Percentiles rank a stretch among this genome's conserved stretches.
These are phyloP conservation scores for Phytophthora cactorum DNA, from an alignment of 352 stramenopile species.

Conservation along the genomic window DNA sequence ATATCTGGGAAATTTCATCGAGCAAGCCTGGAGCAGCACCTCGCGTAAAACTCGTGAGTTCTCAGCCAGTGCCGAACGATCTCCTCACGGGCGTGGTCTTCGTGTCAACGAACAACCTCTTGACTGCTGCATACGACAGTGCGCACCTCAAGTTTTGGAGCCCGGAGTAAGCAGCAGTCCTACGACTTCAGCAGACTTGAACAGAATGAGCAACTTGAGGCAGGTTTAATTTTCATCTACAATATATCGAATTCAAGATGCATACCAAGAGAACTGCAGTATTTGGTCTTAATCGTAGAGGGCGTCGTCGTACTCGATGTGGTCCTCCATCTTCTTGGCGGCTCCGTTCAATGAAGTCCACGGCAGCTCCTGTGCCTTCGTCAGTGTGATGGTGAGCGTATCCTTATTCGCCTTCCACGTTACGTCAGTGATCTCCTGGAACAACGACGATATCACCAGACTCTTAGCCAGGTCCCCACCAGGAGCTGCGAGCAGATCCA, in stretches of 20 bases:
- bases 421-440: slow-evolving; percentile 67
- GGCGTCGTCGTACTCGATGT: slow-evolving; percentile 88
- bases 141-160: slow-evolving; percentile 76
- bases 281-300: slow-evolving; percentile 65
- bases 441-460: slow-evolving; percentile 78
- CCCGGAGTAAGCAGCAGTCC: slow-evolving; percentile 41
- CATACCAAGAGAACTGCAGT: no score
- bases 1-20: slow-evolving; percentile 67
- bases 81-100: slow-evolving; percentile 69
- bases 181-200: slow-evolving; percentile 5
- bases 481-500: slow-evolving; percentile 59
- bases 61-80: slow-evolving; percentile 67
- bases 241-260: slow-evolving; percentile 27
- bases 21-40: slow-evolving; percentile 26
- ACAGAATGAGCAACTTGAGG: slow-evolving; percentile 6
- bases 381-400: slow-evolving; percentile 71
- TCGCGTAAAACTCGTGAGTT: slow-evolving; percentile 62
- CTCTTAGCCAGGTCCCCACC: slow-evolving; percentile 59
- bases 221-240: slow-evolving; percentile 20
- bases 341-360: slow-evolving; percentile 87
- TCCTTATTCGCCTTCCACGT: slow-evolving; percentile 67
- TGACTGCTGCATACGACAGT: slow-evolving; percentile 72
- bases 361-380: slow-evolving; percentile 56
- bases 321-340: slow-evolving; percentile 81
- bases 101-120: slow-evolving; percentile 48